Evolutionary conservation across 2,329 filamentous ascomycete genomes (phyloP), one percentile per base, ranked within the genome.

Genomic region (Beauveria sp.): DNA sequence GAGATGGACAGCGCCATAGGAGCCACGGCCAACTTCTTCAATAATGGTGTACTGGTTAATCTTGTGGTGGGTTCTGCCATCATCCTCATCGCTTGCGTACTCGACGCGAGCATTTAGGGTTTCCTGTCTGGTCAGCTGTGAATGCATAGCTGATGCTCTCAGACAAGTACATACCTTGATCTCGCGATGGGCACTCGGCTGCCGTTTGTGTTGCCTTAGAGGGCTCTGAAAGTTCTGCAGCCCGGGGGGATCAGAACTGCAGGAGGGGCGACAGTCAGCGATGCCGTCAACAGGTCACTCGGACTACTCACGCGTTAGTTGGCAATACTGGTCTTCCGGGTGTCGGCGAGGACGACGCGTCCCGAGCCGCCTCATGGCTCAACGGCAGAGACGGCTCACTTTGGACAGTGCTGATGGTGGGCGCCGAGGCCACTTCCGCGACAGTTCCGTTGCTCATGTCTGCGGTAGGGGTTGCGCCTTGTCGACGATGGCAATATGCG

Each of bases 21-120:
- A 97, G 20, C 94, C 94, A 65, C 92, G 83, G n/a, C 94, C 94
- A 68, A 99, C 97, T 79, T 97, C 93, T 72, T 96, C 89, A 73
- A 89, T 87, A 70, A 99, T 94, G 62, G 89, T 81, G 73, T 97
- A 99, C 76, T 97, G 93, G 73, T 97, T 97, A 77, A 97, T 93
- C 62, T 86, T 84, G 70, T 96, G 91, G 70, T 96, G 86, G 3
- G 89, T 86, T 55, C 80, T 83, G 28, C 92, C 92, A 70, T 96
- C 91, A 66, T 88, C 81, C 67, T 93, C 88, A 72, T 92, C 92
- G 69, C 88, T 94, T 63, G 84, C 88, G 74, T 96, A 96, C 71
- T 94, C 87, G 34, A 91, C 92, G 62, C 86, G 86, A 59, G 93
- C 93, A 79, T 97, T 88, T 69, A 96, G 84, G 3, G 93, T 97